These are phyloP conservation scores for Hypoxylon sp. DNA, from an alignment of 2,329 filamentous ascomycete genomes.

Conservation along the genomic window DNA sequence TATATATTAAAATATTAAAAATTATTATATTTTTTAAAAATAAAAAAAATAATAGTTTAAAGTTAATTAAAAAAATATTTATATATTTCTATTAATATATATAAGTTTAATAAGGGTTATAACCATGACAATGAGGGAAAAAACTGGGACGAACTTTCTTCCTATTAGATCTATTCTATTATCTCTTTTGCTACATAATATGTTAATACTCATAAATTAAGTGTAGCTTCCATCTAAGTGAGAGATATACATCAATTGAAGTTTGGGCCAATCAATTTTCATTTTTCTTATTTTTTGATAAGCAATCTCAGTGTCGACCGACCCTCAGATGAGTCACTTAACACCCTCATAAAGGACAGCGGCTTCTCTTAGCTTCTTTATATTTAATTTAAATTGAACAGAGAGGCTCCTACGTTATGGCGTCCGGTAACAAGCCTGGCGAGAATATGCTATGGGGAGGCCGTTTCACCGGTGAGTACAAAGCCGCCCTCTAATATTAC, in stretches of 20 bases:
- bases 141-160: slow-evolving; percentile 16
- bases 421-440: slow-evolving; percentile 43
- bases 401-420: slow-evolving; percentile 62
- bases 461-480: slow-evolving; percentile 64
- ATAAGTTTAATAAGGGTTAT: no score
- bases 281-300: slow-evolving; percentile 23
- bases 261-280: slow-evolving; percentile 29
- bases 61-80: no score
- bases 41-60: no score
- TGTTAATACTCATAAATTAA: slow-evolving; percentile 6
- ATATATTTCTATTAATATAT: no score
- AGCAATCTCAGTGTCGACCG: slow-evolving; percentile 18
- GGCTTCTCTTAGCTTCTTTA: not conserved
- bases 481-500: slow-evolving; percentile 1
- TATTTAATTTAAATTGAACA: not conserved
- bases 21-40: no score
- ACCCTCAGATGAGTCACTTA: slow-evolving; percentile 32
- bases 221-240: not conserved
- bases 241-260: slow-evolving; percentile 40
- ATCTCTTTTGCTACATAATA: not conserved
- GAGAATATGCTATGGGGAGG: slow-evolving; percentile 61
- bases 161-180: slow-evolving; percentile 3
- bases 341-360: slow-evolving; percentile 14
- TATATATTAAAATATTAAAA: no score
- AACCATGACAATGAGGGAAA: slow-evolving; percentile 8